A percentile compares a stretch with the other conserved stretches of the same genome.
phyloP scores from a whole-genome alignment of 306 rosid species.

The Alnus rubra region DNA sequence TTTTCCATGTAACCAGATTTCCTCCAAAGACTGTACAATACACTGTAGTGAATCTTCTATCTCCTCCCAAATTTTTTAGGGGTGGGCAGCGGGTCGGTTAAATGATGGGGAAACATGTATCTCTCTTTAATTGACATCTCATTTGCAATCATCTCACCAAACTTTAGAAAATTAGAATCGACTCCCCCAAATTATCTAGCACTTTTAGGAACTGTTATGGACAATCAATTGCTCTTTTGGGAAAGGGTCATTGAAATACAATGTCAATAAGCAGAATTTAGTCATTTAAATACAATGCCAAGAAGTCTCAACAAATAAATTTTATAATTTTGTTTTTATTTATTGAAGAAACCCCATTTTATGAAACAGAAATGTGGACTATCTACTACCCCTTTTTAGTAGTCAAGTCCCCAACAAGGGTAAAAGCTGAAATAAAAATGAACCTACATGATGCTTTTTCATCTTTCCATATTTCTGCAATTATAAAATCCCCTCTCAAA shows the following conservation, averaged over 20 bases:
- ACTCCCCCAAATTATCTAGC: too few relatives aligned
- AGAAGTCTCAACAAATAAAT: background rate
- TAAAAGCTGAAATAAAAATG: background rate
- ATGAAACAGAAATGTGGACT: background rate
- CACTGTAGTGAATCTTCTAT: too few relatives aligned
- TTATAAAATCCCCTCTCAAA: background rate
- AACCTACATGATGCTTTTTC: background rate
- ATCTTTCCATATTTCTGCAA: conserved; percentile 11
- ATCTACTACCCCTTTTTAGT: background rate
- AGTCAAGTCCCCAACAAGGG: background rate
- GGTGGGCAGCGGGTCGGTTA: too few relatives aligned
- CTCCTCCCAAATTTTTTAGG: too few relatives aligned
- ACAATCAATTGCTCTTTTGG: background rate
- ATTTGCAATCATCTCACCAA: too few relatives aligned
- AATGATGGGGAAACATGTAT: too few relatives aligned
- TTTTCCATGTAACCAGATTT: too few relatives aligned
- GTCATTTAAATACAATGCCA: background rate
- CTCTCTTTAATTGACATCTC: too few relatives aligned
- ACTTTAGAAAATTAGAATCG: too few relatives aligned
- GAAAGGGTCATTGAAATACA: background rate
- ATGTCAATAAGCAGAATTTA: background rate
- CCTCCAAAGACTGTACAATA: too few relatives aligned
- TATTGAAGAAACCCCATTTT: background rate
- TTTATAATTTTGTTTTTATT: background rate
- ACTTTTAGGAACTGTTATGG: background rate